A percentile compares a stretch with the other conserved stretches of the same genome.
phyloP scores from a whole-genome alignment of 495 filamentous ascomycete genomes.

The Penicillium flavigenum region DNA sequence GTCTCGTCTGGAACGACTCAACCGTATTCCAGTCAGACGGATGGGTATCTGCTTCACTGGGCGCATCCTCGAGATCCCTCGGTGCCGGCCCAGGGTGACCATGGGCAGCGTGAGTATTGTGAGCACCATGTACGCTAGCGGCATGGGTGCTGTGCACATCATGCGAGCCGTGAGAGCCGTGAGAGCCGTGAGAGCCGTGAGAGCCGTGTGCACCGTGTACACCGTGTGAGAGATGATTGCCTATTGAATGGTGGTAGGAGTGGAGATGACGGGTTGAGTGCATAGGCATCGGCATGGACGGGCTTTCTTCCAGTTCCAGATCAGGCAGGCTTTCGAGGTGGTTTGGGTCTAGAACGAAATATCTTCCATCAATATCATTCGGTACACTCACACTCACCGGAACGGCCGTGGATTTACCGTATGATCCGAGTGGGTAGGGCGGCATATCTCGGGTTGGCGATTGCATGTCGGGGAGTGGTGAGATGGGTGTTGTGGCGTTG shows the following conservation, averaged over 20 bases:
- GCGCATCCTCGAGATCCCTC: conserved; percentile 14
- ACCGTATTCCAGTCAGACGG: conserved; percentile 22
- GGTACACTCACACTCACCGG: conserved; percentile 1
- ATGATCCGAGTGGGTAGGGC: conserved; percentile 19
- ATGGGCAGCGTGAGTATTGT: background rate
- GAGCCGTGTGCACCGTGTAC: background rate
- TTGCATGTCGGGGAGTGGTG: conserved; percentile 33
- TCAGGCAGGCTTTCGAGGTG: conserved; percentile 27
- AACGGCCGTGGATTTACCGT: conserved; percentile 20
- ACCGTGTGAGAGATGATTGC: background rate
- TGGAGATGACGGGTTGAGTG: conserved; percentile 13
- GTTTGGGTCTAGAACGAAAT: conserved; percentile 21
- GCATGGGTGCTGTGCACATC: background rate
- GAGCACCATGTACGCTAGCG: background rate
- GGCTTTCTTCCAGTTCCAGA: conserved; percentile 28
- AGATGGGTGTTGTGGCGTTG: conserved; percentile 31
- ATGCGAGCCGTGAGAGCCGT: background rate
- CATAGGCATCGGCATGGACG: conserved; percentile 18
- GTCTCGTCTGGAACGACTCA: conserved; percentile 26
- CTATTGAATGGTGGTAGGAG: conserved; percentile 8
- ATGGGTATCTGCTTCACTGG: conserved; percentile 15
- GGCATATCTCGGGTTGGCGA: conserved; percentile 33
- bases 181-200: background rate
- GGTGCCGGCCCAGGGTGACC: conserved; percentile 1
- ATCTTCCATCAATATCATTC: conserved; percentile 13